Evolutionary conservation across 768 basidiomycete species (phyloP).

Genomic region (Royoungia palumana): DNA sequence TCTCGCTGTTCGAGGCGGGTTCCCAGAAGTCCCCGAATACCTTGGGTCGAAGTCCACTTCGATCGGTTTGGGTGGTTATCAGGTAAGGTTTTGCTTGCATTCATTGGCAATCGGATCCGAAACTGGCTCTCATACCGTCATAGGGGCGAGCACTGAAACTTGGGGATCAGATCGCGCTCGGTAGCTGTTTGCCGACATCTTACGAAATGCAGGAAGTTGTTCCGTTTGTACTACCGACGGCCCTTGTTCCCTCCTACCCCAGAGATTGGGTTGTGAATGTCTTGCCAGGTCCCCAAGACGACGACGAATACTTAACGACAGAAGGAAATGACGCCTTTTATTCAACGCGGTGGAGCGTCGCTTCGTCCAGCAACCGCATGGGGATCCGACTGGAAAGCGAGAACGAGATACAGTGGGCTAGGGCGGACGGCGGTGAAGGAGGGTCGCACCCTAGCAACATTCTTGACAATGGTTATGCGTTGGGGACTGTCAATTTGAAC

Average conservation of each 20-base stretch:
- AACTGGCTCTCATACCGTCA: slow-evolving; percentile 4
- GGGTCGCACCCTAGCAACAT: slow-evolving; percentile 70
- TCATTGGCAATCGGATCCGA: background rate
- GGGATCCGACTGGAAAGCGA: slow-evolving; percentile 55
- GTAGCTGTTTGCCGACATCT: slow-evolving; percentile 23
- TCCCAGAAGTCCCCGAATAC: slow-evolving; percentile 54
- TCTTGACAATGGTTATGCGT: slow-evolving; percentile 56
- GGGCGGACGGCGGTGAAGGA: slow-evolving; percentile 58
- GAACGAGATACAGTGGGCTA: slow-evolving; percentile 50
- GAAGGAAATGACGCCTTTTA: slow-evolving; percentile 52
- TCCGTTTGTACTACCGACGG: slow-evolving; percentile 21
- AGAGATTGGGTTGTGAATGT: slow-evolving; percentile 50
- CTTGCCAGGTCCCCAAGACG: slow-evolving; percentile 62
- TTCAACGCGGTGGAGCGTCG: slow-evolving; percentile 48
- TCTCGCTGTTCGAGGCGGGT: slow-evolving; percentile 55
- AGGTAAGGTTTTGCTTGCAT: slow-evolving; percentile 31
- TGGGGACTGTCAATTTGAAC: slow-evolving; percentile 57
- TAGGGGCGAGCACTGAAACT: slow-evolving; percentile 50
- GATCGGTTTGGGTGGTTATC: slow-evolving; percentile 59
- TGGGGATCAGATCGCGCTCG: slow-evolving; percentile 51
- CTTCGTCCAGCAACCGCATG: slow-evolving; percentile 57
- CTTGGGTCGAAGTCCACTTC: slow-evolving; percentile 66
- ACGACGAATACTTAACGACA: slow-evolving; percentile 49
- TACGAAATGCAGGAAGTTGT: slow-evolving; percentile 10
- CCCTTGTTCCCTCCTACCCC: slow-evolving; percentile 43